phyloP scores from a whole-genome alignment of 2,329 filamentous ascomycete species.

The Camillea tinctor region DNA sequence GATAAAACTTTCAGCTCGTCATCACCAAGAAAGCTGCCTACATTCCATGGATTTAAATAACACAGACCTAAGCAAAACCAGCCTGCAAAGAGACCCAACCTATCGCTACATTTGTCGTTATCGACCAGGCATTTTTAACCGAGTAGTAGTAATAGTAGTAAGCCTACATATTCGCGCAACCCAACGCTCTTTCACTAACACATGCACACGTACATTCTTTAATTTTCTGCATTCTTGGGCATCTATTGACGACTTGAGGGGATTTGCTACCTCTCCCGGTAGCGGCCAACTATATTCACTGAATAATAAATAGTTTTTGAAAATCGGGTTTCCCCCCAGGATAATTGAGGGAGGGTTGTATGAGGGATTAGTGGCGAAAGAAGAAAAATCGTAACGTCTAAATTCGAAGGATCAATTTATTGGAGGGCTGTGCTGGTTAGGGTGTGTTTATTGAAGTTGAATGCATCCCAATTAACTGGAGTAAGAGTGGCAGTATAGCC shows the following conservation, averaged over 20 bases:
- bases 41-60: neutral
- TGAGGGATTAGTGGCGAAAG: neutral
- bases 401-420: neutral
- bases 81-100: neutral
- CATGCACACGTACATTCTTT: neutral
- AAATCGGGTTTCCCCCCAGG: neutral
- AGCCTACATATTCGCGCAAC: neutral
- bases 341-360: neutral
- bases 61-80: neutral
- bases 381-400: neutral
- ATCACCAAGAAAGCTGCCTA: no score
- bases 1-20: neutral
- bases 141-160: neutral
- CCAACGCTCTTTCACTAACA: no score
- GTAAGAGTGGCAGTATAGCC: neutral
- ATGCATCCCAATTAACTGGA: neutral
- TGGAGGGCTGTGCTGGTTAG: neutral
- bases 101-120: neutral
- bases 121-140: no score
- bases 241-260: neutral
- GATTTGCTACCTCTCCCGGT: neutral
- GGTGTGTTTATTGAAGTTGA: neutral
- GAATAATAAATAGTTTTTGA: neutral
- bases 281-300: neutral
- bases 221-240: neutral